Base-by-base conservation (phyloP, 2,329 filamentous ascomycete genomes). In the Fusarium sp. region DNA sequence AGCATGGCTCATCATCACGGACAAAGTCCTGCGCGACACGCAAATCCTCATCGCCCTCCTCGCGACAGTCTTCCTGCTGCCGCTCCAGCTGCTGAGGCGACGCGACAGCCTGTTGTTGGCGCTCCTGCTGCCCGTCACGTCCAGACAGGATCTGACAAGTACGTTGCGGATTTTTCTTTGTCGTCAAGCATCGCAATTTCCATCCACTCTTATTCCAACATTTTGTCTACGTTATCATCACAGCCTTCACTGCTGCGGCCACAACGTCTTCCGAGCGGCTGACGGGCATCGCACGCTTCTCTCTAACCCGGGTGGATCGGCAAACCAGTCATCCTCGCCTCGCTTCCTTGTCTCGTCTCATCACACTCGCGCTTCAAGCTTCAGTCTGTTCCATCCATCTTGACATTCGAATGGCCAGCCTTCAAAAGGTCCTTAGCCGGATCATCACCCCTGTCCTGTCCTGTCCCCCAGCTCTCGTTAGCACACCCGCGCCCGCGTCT, bases 1-100 rank as follows among this genome's bases (percentile, higher is more conserved):
- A 86, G 83, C 65, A 85, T 87, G 82, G 84, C 84, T 69, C 86
- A 88, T 76, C 84, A 87, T 67, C 86, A 88, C 71, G 86, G 86
- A 63, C 85, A 88, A 65, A 88, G 86, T 62, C 87, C 87, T 46
- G 85, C 86, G 57, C 83, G 85, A 46, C 80, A 82, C 66, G 70
- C 79, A 41, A 80, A 80, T 60, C 81, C 82, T 55, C 84, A 85
- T 75, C 83, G 86, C 53, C 82, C 84, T 65, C 80, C 83, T 60
- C 83, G 87, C 72, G 87, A 89, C 75, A 84, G 81, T 66, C 79
- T 88, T 44, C 86, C 86, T 74, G 83, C 83, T 72, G 82, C 86
- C 76, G 83, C 84, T 72, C 78, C 80, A 62, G 77, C 81, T 69
- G 78, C 82, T 72, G 82, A 83, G 49, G 80, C 77, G 49, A 80